Evolutionary conservation across 345 rosid genomes (phyloP), one percentile per base, ranked within the genome.

Genomic region (Eucalyptus sp.): DNA sequence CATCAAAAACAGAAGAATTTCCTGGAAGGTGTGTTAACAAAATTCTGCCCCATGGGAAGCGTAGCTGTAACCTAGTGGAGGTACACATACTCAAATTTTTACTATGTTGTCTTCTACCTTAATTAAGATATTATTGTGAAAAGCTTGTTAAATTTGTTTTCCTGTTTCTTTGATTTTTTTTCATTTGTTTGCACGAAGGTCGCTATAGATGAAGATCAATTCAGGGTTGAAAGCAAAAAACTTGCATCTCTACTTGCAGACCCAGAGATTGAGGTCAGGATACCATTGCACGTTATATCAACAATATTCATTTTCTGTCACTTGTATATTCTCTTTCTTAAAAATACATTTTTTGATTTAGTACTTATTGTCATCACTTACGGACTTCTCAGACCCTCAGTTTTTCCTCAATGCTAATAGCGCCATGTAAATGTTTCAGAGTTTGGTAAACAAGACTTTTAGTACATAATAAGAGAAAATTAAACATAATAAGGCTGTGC

Each of bases 221-320:
- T 94, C 89, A 91, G 87, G 91, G 89, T 93, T 52, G 98, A 96
- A 92, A 93, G 94, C 93, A 96, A 94, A 91, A 96, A 95, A 90
- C 94, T 95, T 48, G 94, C 94, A 43, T 98, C 99, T 87, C 98
- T 97, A 90, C 96, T 96, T 87, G 96, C 98, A 50, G 96, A 97
- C 94, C 99, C 99, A 50, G 98, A 95, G 91, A 92, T 96, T 88
- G 98, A 97, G 99, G 99, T 96, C 33, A 91, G 96, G 83, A 90
- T 64, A 71, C 33, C 68, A 17, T 86, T 56, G 22, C 89, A 81
- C 22, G 48, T 56, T 89, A 14, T 43, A 88, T 68, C 76, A n/a
- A 87, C 87, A 85, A 43, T 84, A 89, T 87, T 87, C 41, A 41
- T 87, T 88, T 80, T 89, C 44, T n/a, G 41, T 37, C n/a, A 50